Conservation (phyloP, 1,284 basidiomycete genomes). For the Cryptococcus amylolentus region DNA sequence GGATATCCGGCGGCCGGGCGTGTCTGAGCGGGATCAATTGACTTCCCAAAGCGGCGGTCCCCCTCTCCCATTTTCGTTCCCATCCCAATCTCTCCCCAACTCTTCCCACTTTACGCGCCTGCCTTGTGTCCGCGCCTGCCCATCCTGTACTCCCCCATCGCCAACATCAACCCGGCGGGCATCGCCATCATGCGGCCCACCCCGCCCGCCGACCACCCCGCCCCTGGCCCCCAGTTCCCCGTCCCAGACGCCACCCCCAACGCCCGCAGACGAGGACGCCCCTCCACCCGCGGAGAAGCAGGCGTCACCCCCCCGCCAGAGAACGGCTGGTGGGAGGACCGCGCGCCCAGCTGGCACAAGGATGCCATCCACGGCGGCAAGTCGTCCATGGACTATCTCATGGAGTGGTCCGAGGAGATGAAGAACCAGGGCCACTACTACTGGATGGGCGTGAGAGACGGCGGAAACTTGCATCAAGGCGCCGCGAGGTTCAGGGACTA, state of each 20-base stretch:
- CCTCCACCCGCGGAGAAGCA: background rate
- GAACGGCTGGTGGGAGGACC: constrained; percentile 2
- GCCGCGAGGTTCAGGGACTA: constrained; percentile 2
- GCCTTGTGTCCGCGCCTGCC: too few species aligned
- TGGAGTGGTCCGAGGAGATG: constrained; percentile 4
- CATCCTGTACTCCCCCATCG: background rate
- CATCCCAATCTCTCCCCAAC: too few species aligned
- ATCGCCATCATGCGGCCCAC: background rate
- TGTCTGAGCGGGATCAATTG: too few species aligned
- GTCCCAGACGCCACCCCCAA: background rate
- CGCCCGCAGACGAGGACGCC: background rate
- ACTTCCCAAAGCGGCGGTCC: too few species aligned
- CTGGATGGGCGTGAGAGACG: constrained; percentile 4
- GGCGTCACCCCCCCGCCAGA: background rate
- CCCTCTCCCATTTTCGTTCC: too few species aligned
- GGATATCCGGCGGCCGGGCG: too few species aligned
- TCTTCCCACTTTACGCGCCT: too few species aligned
- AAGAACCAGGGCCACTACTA: constrained; percentile 3
- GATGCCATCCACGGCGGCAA: constrained; percentile 1
- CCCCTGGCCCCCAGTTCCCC: background rate
- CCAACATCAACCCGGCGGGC: background rate
- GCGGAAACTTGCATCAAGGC: constrained; percentile 3
- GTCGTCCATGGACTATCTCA: constrained; percentile 1
- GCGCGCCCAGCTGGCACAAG: constrained; percentile 4
- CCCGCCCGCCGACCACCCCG: background rate